These are phyloP conservation scores for Xylariomycetidae sp. DNA, from an alignment of 2,329 filamentous ascomycete species.

Conservation along the genomic window DNA sequence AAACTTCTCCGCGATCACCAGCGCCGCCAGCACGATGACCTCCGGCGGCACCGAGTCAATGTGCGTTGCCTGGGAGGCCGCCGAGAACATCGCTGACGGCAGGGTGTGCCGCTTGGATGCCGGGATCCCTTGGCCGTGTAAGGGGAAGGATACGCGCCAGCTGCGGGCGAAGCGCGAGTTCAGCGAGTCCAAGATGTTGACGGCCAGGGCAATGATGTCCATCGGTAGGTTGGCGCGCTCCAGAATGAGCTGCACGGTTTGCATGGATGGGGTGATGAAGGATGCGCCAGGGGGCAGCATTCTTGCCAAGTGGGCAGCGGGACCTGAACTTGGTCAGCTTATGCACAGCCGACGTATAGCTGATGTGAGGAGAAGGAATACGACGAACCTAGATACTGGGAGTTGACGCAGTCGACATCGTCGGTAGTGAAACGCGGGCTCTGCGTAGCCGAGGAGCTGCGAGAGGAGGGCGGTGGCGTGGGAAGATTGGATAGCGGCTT, in stretches of 20 bases:
- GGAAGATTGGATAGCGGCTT: slow-evolving; percentile 62
- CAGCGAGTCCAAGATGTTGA: slow-evolving; percentile 61
- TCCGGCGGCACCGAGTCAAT: slow-evolving; percentile 58
- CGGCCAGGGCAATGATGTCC: slow-evolving; percentile 57
- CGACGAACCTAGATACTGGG: slow-evolving; percentile 35
- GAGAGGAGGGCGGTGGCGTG: slow-evolving; percentile 56
- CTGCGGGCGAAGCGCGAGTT: slow-evolving; percentile 55
- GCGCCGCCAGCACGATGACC: slow-evolving; percentile 55
- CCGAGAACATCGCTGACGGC: slow-evolving; percentile 21
- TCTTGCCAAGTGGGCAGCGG: slow-evolving; percentile 60
- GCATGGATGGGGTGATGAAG: slow-evolving; percentile 50
- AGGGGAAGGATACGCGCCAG: slow-evolving; percentile 56
- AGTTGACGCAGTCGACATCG: slow-evolving; percentile 38
- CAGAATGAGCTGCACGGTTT: slow-evolving; percentile 55
- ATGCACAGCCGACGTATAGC: slow-evolving; percentile 8
- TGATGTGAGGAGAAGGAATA: too few species aligned
- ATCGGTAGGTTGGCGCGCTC: slow-evolving; percentile 51
- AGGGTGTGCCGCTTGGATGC: slow-evolving; percentile 37
- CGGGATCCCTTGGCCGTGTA: slow-evolving; percentile 25
- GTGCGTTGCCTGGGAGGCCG: slow-evolving; percentile 32
- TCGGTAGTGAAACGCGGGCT: slow-evolving; percentile 37
- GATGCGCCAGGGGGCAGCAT: slow-evolving; percentile 60
- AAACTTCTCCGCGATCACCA: slow-evolving; percentile 62
- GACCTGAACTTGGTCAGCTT: slow-evolving; percentile 38
- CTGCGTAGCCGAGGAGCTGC: slow-evolving; percentile 36